These are phyloP conservation scores for Kernera saxatilis DNA, from an alignment of 345 rosid species.

Conservation along the genomic window DNA sequence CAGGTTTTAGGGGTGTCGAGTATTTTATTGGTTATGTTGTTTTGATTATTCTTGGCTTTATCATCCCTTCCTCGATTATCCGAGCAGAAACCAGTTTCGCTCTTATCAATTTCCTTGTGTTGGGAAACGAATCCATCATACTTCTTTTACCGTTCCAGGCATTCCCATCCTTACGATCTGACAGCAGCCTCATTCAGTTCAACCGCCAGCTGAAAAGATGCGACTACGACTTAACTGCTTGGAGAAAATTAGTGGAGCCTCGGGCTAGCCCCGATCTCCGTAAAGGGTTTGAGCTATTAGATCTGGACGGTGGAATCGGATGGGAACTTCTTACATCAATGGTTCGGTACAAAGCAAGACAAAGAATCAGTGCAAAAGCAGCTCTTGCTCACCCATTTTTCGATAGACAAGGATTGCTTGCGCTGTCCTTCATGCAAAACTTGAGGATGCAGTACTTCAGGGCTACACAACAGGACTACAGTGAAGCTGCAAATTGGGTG, in stretches of 20 bases:
- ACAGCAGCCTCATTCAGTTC: conserved; percentile 81
- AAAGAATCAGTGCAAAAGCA: conserved; percentile 79
- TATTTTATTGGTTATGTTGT: background rate
- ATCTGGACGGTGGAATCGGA: conserved; percentile 79
- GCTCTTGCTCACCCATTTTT: conserved; percentile 92
- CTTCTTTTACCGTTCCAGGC: conserved; percentile 38
- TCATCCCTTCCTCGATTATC: background rate
- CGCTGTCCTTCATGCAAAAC: conserved; percentile 79
- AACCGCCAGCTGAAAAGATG: conserved; percentile 92
- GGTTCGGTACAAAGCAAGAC: conserved; percentile 87
- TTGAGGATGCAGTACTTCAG: conserved; percentile 67
- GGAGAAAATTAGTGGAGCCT: conserved; percentile 79
- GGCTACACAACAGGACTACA: conserved; percentile 85
- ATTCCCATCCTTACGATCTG: conserved; percentile 80
- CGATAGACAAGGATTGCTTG: conserved; percentile 67
- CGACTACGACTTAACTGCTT: conserved; percentile 71
- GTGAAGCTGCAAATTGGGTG: conserved; percentile 76
- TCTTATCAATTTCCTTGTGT: background rate
- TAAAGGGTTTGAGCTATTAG: conserved; percentile 71
- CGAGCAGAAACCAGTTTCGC: background rate
- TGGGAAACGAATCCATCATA: background rate
- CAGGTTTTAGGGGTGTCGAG: too few relatives aligned
- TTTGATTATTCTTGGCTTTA: background rate
- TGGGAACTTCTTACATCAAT: conserved; percentile 95
- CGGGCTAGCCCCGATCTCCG: conserved; percentile 76